Conservation (phyloP, 2,329 filamentous ascomycete species). For the Simplicillium aogashimaense region DNA sequence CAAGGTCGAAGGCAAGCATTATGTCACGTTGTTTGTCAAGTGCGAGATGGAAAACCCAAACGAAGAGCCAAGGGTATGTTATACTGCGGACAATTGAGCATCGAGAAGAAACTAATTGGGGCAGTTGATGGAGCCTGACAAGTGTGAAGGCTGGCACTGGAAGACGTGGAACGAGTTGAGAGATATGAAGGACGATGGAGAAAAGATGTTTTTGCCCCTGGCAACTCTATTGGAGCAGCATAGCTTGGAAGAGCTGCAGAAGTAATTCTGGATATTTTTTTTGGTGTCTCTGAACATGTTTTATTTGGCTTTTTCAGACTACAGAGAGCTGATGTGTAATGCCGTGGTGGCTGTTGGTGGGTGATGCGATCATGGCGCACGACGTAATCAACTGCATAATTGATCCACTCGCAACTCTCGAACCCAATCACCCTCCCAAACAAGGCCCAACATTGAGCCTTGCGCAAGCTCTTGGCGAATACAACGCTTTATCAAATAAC, state of each 20-base stretch:
- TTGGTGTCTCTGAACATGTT: no score
- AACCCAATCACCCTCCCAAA: no score
- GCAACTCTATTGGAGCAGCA: conserved; percentile 17
- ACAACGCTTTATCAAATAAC: no score
- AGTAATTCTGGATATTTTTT: not conserved
- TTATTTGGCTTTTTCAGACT: no score
- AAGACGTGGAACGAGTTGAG: conserved; percentile 31
- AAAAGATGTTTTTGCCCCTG: conserved; percentile 22
- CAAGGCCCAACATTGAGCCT: no score
- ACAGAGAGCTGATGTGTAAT: conserved; percentile 8
- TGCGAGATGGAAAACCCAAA: conserved; percentile 36
- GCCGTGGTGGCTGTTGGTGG: no score
- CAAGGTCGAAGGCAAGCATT: conserved; percentile 51
- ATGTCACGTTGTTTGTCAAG: conserved; percentile 61
- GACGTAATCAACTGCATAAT: no score
- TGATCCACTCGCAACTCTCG: no score
- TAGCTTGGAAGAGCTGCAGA: conserved; percentile 11
- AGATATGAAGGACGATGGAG: conserved; percentile 14
- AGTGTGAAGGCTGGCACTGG: conserved; percentile 43
- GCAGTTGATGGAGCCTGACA: conserved; percentile 34
- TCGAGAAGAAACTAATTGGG: not conserved
- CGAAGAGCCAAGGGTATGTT: conserved; percentile 42
- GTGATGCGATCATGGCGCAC: no score
- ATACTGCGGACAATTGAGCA: conserved; percentile 1
- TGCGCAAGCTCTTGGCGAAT: no score